Evolutionary conservation across 805 yeast species (phyloP), one percentile per base, ranked within the genome.

Genomic region (Blastobotrys peoriensis): DNA sequence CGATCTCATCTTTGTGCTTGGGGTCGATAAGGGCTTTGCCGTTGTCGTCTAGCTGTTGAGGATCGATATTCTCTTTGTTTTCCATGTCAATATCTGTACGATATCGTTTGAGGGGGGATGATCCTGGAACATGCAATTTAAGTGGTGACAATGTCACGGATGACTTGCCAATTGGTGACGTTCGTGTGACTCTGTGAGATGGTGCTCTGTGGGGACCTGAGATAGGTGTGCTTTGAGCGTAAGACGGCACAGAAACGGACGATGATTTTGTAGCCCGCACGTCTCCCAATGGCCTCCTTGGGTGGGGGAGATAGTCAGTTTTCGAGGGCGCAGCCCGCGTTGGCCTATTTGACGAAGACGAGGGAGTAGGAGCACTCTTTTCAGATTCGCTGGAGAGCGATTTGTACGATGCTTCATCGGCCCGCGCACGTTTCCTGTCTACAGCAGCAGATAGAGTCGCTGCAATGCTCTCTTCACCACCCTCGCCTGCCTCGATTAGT

Each of bases 51-150:
- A 25, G 30, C 10, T 25, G 30, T 13, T 25, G 30, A 6, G 41
- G 33, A 30, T 39, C 42, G 3, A 18, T 6, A 16, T 39, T 28
- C 20, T 39, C 42, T n/a, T 39, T 28, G 22, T 39, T 18, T 13
- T 39, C 36, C 18, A 9, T n/a, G 10, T 28, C 36, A 10, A 5
- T 34, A 17, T 4, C 36, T 34, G 23, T 19, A 5, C 25, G 17
- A 28, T 39, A 16, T 20, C 16, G 36, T n/a, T 17, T 30, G 15
- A 20, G 22, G 20, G 41, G 19, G 17, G 28, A 15, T 8, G 38
- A 35, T n/a, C 19, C 21, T 15, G 38, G 38, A 4, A 35, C 38
- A 19, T 35, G 21, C 19, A 19, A 4, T 15, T 35, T 35, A 18
- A 19, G 19, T n/a, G 38, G 19, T 6, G 38, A 19, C 38, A 35